These are phyloP conservation scores for Sugiyamaella xylanicola DNA, from an alignment of 1,139 yeast species.

Conservation along the genomic window DNA sequence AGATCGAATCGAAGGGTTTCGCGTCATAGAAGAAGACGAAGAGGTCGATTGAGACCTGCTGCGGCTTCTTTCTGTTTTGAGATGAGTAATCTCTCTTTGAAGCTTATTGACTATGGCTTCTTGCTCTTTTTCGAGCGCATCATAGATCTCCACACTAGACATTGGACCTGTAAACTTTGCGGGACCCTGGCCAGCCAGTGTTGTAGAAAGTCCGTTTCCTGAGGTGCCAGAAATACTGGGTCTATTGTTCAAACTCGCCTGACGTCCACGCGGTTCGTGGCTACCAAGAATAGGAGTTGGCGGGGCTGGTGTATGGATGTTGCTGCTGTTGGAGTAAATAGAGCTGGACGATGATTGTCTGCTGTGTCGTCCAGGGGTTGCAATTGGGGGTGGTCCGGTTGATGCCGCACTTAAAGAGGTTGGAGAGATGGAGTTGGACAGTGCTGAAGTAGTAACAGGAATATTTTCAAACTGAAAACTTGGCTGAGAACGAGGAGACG, in stretches of 20 bases:
- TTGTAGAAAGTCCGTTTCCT: background rate
- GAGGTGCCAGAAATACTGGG: conserved; percentile 9
- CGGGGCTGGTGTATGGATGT: conserved; percentile 11
- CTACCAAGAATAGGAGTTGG: conserved; percentile 9
- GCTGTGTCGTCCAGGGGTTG: conserved; percentile 15
- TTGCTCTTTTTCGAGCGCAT: conserved; percentile 42
- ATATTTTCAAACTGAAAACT: background rate
- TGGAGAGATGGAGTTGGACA: conserved; percentile 10
- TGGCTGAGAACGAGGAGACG: conserved; percentile 1
- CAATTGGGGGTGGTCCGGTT: conserved; percentile 9
- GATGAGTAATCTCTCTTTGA: conserved; percentile 41
- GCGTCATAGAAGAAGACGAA: conserved; percentile 38
- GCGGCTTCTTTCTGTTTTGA: conserved; percentile 37
- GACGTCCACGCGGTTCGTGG: conserved; percentile 17
- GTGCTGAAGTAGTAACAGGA: background rate
- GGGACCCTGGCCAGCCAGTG: conserved; percentile 12
- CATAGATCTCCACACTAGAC: conserved; percentile 34
- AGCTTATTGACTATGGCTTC: conserved; percentile 45
- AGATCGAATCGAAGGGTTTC: conserved; percentile 38
- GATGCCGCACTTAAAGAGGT: conserved; percentile 9
- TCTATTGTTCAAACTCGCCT: conserved; percentile 8
- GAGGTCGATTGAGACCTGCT: conserved; percentile 39
- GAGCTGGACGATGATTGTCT: conserved; percentile 20
- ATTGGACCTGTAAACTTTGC: conserved; percentile 16
- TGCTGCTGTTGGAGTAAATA: conserved; percentile 13